Conservation (phyloP, 495 filamentous ascomycete genomes). For the Penicillium angulare region DNA sequence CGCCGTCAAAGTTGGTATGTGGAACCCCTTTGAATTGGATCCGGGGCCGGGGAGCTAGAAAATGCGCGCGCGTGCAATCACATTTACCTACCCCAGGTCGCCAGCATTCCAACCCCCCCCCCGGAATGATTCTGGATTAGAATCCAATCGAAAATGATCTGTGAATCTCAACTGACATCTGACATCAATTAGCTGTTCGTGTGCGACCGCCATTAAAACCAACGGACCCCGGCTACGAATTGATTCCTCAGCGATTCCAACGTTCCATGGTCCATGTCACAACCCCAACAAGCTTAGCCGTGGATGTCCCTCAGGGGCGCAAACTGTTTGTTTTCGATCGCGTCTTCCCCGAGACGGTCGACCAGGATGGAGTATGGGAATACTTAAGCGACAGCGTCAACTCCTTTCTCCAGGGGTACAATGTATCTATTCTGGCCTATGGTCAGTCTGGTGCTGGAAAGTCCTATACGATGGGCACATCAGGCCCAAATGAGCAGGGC, state of each 20-base stretch:
- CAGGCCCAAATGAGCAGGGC: constrained; percentile 80
- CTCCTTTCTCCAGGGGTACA: constrained; percentile 94
- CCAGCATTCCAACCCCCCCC: neutral
- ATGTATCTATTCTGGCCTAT: constrained; percentile 97
- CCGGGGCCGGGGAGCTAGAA: no score
- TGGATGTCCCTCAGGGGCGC: constrained; percentile 87
- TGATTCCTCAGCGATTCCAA: constrained; percentile 94
- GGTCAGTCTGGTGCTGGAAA: constrained; percentile 99
- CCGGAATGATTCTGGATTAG: neutral
- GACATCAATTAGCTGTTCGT: constrained; percentile 68
- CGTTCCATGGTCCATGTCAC: constrained; percentile 88
- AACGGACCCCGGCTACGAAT: constrained; percentile 85
- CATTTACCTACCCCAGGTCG: constrained; percentile 9
- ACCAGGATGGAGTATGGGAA: constrained; percentile 91
- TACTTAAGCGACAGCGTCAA: constrained; percentile 88
- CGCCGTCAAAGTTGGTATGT: constrained; percentile 99
- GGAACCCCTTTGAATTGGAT: constrained; percentile 8
- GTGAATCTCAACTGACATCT: constrained; percentile 1
- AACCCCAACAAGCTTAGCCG: constrained; percentile 75
- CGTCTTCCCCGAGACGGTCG: constrained; percentile 81
- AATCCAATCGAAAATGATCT: no score
- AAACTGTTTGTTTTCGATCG: constrained; percentile 96
- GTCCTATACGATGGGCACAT: constrained; percentile 98
- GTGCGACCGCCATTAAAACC: constrained; percentile 85
- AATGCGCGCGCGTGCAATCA: no score